Evolutionary conservation across 2,329 filamentous ascomycete genomes (phyloP).

Genomic region (Fusarium pseudocircinatum): DNA sequence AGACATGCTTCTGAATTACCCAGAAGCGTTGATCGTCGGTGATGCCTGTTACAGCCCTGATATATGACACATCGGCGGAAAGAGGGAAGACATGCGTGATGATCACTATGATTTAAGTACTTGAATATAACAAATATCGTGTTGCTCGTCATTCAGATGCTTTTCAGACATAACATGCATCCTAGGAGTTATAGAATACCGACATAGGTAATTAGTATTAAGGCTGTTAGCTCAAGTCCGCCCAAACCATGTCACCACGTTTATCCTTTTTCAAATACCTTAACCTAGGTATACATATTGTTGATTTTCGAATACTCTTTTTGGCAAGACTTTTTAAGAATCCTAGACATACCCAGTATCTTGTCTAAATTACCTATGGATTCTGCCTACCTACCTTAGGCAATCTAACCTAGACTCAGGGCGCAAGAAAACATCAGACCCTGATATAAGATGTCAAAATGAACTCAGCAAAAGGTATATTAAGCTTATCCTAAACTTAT

Average conservation of each 20-base stretch:
- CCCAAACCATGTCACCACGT: background rate
- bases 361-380: background rate
- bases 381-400: background rate
- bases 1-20: background rate
- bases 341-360: background rate
- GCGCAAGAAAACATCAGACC: too few relatives aligned
- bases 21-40: background rate
- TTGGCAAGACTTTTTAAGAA: background rate
- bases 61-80: background rate
- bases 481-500: too few relatives aligned
- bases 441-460: too few relatives aligned
- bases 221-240: background rate
- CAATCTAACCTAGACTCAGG: background rate
- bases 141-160: background rate
- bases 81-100: background rate
- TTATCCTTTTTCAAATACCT: background rate
- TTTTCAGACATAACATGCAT: constrained; percentile 4
- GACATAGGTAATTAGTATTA: background rate
- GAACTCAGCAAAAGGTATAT: too few relatives aligned
- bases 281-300: background rate
- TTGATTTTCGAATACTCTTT: background rate
- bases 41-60: background rate
- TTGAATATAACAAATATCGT: too few relatives aligned
- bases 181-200: constrained; percentile 9
- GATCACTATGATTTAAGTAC: too few relatives aligned